Evolutionary conservation across 1,284 basidiomycete genomes (phyloP), one percentile per base, ranked within the genome.

Genomic region (Cystobasidium sp.): DNA sequence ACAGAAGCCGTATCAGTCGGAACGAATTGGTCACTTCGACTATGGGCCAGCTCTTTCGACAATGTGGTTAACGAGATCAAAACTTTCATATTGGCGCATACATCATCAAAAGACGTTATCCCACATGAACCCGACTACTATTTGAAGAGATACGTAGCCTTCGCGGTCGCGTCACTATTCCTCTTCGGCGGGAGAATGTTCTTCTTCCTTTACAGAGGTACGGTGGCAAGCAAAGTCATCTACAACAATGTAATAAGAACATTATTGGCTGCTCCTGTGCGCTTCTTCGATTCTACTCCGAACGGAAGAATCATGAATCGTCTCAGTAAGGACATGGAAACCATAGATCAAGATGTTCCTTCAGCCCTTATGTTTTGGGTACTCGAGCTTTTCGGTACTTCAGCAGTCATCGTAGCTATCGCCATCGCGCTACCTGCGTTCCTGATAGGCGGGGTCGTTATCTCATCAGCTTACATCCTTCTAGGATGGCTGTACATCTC

Each of bases 221-320:
- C 78, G 1, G 47, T 74, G 0, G 80, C 80, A 6, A 74, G 70
- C 6, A 44, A 58, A 18, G 37, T 31, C 7, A 61, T 80, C 55
- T 80, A 80, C 73, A 41, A 39, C 2, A 37, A 43, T 14, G 73
- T 80, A 22, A 77, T 80, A 41, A 47, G 66, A 12, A 69, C 52
- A 1, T 76, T 80, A 12, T 65, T 80, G 1, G 74, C 75, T 1
- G 77, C 80, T 6, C 75, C 63, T 7, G 75, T 77, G 47, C 77
- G 78, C 18, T 79, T 79, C 74, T 80, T 77, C 66, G 78, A 80
- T 59, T 68, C 74, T 39, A 80, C 80, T 1, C 79, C 80, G 14
- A 81, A 82, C 3, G 86, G 85, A 3, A 82, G 85, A 1, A 85
- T 86, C 76, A 81, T 86, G 73, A 87, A 87, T 76, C 81, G 86